These are phyloP conservation scores for Cardiospermum halicacabum DNA, from an alignment of 345 rosid species.

Conservation along the genomic window DNA sequence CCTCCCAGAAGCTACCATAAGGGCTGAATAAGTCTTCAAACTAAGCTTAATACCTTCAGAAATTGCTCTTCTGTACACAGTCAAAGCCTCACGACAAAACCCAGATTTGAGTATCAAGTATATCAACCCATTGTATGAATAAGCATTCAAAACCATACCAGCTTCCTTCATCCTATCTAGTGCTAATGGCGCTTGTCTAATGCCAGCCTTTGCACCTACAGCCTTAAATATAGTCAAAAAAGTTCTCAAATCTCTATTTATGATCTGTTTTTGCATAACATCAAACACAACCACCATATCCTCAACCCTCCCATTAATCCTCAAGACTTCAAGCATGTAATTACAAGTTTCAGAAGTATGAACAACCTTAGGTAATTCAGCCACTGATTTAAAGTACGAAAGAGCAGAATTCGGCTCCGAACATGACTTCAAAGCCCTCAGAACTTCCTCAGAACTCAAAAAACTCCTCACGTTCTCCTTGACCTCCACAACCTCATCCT, in stretches of 20 bases:
- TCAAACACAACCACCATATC: slow-evolving; percentile 72
- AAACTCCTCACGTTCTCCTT: slow-evolving; percentile 26
- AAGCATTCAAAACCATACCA: slow-evolving; percentile 68
- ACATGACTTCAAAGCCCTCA: slow-evolving; percentile 41
- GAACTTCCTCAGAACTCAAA: slow-evolving; percentile 46
- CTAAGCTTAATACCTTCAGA: slow-evolving; percentile 85
- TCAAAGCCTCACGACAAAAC: slow-evolving; percentile 57
- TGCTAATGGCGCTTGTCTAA: slow-evolving; percentile 49
- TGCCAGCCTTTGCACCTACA: slow-evolving; percentile 55
- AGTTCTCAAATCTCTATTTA: slow-evolving; percentile 55
- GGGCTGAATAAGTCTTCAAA: slow-evolving; percentile 86
- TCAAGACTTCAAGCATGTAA: slow-evolving; percentile 71
- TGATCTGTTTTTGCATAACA: slow-evolving; percentile 75
- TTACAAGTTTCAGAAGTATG: slow-evolving; percentile 74
- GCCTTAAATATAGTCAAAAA: slow-evolving; percentile 59
- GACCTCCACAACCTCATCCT: slow-evolving; percentile 25
- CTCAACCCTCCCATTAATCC: slow-evolving; percentile 46
- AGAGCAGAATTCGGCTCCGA: slow-evolving; percentile 52
- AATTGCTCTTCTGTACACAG: slow-evolving; percentile 62
- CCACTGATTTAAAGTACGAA: slow-evolving; percentile 58
- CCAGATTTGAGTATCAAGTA: slow-evolving; percentile 66
- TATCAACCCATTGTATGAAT: slow-evolving; percentile 78
- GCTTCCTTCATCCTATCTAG: slow-evolving; percentile 56
- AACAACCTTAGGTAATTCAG: slow-evolving; percentile 35
- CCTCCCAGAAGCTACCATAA: slow-evolving; percentile 89